A percentile compares a stretch with the other conserved stretches of the same genome.
phyloP scores from a whole-genome alignment of 768 basidiomycete species.

The Inosperma sp. region DNA sequence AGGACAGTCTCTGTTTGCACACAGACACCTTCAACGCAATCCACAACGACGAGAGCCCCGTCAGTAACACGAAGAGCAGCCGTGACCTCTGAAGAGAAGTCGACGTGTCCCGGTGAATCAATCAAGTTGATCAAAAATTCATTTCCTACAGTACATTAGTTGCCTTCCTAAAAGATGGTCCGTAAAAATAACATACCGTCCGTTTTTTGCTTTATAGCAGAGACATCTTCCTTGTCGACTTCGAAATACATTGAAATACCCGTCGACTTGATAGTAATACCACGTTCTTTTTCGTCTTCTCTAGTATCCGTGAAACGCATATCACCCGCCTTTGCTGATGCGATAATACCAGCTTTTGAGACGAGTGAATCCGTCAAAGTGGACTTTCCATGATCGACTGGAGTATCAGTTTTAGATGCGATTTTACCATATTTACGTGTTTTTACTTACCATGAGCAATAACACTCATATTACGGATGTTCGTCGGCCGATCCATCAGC shows the following conservation, averaged over 20 bases:
- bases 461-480: slow-evolving; percentile 94
- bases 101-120: slow-evolving; percentile 99
- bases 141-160: slow-evolving; percentile 47
- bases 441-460: slow-evolving; percentile 77
- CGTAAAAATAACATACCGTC: slow-evolving; percentile 49
- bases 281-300: slow-evolving; percentile 98
- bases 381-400: slow-evolving; percentile 99
- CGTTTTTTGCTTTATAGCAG: slow-evolving; percentile 90
- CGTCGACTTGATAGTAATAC: slow-evolving; percentile 99
- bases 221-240: slow-evolving; percentile 83
- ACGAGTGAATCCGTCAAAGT: slow-evolving; percentile 98
- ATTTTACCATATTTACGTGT: slow-evolving; percentile 8
- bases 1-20: slow-evolving; percentile 99
- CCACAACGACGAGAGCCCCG: slow-evolving; percentile 98
- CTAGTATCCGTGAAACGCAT: slow-evolving; percentile 97
- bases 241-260: slow-evolving; percentile 99
- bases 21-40: slow-evolving; percentile 99
- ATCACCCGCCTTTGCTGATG: slow-evolving; percentile 89
- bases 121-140: slow-evolving; percentile 99
- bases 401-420: slow-evolving; percentile 7
- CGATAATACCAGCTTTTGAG: slow-evolving; percentile 99
- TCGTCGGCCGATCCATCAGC: slow-evolving; percentile 87
- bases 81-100: slow-evolving; percentile 99
- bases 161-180: slow-evolving; percentile 4
- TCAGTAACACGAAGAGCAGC: slow-evolving; percentile 99